Percentiles rank a stretch among this genome's conserved stretches.
Conservation (phyloP, 2,329 filamentous ascomycete genomes). For the Moelleriella libera region DNA sequence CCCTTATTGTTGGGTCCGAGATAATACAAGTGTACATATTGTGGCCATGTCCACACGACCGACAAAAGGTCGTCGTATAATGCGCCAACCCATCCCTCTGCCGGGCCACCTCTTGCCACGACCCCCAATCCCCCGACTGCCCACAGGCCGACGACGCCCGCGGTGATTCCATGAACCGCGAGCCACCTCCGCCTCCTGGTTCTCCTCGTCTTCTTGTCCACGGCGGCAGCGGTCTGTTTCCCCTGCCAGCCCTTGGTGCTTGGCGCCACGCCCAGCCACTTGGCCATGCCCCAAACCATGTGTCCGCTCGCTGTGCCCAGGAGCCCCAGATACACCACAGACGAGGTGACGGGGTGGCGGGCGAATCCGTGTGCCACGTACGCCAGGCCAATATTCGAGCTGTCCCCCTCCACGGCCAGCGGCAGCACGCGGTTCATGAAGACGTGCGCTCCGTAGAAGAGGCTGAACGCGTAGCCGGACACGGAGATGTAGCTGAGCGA, state of each 20-base stretch:
- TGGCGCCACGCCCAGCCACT: slow-evolving; percentile 58
- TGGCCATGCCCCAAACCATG: slow-evolving; percentile 73
- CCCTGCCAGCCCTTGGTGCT: slow-evolving; percentile 33
- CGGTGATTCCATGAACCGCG: slow-evolving; percentile 51
- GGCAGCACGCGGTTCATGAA: slow-evolving; percentile 66
- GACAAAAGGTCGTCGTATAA: slow-evolving; percentile 57
- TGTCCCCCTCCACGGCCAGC: slow-evolving; percentile 64
- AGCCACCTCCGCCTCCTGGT: slow-evolving; percentile 54
- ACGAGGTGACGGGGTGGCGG: slow-evolving; percentile 51
- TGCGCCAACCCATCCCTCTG: slow-evolving; percentile 64
- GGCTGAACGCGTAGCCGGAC: slow-evolving; percentile 57
- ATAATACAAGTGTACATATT: no score
- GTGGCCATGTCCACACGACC: no score
- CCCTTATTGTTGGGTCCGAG: no score
- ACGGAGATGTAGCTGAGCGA: slow-evolving; percentile 52
- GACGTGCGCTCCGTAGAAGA: slow-evolving; percentile 56
- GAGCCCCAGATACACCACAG: slow-evolving; percentile 53
- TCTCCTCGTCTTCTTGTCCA: slow-evolving; percentile 36
- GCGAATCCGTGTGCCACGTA: slow-evolving; percentile 81
- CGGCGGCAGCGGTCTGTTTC: slow-evolving; percentile 20
- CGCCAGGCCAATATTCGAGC: slow-evolving; percentile 68
- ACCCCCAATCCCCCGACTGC: slow-evolving; percentile 67
- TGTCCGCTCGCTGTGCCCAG: slow-evolving; percentile 58
- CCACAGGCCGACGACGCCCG: slow-evolving; percentile 53
- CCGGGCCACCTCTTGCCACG: slow-evolving; percentile 56